Base-by-base conservation (phyloP, 148 eudicot genomes). In the Rhododendron ferrugineum region DNA sequence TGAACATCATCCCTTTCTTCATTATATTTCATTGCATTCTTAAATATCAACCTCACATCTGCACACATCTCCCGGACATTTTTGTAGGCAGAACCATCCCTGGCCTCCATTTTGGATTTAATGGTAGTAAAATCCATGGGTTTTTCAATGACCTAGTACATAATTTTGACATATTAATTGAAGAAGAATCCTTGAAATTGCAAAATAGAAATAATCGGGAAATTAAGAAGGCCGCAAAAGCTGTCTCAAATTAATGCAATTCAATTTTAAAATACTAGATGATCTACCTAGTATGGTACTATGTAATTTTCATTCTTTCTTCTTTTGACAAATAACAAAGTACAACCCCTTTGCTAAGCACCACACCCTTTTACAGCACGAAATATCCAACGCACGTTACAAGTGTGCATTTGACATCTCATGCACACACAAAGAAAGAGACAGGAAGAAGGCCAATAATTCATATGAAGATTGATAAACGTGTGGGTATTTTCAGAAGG, bases 91-190 rank as follows among this genome's bases (percentile, higher is more conserved):
- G 78, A 30, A 22, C 89, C 90, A 84, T 95, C 96, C 87, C 92
- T 94, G 62, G 96, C 94, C 85, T 95, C 98, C 96, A 94, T 93
- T 90, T 90, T 89, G 86, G 88, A 88, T 85, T 89, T 91, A 70
- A 95, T 90, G 4, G 98, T 94, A 84, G 92, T 82, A 36, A 95
- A 92, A 91, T 95, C 98, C 98, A 95, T 95, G 46, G 98, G 98
- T 86, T 91, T 95, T 86, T 94, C 90, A 87, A 95, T 95, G 82
- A 95, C 88, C 98, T 94, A 89, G 82, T 13, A 70, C 6, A 83
- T 66, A 72, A 26, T 4, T 70, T 70, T 15, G 37, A 70, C 75
- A 70, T 70, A 32, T 70, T 32, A 70, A 70, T 30, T 5, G 36
- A 30, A 32, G 75, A 70, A 32, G 6, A 70, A 70, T 70, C 20